Evolutionary conservation across 2,329 filamentous ascomycete genomes (phyloP), one percentile per base, ranked within the genome.

Genomic region (Salinomyces thailandicus): DNA sequence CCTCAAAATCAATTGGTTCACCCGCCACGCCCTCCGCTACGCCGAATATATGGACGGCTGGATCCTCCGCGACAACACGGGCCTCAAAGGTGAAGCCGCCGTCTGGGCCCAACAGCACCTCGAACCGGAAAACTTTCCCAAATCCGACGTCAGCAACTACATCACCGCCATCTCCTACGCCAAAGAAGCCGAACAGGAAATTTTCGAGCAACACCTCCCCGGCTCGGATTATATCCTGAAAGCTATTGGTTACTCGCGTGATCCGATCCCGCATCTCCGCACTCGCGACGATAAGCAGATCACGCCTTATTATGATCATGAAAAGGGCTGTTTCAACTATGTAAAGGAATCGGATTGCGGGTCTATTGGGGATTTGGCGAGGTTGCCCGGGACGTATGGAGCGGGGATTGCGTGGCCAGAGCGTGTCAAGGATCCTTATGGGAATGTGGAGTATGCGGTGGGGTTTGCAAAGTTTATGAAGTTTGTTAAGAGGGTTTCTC

Each of bases 381-480:
- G 55, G 17, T 53, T 77, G 14, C 67, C 65, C 2, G 72, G 73
- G 0, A 48, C 79, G 13, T 75, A 69, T 49, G 76, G 72, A 2
- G 75, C 74, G 0, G 76, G 76, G 0, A 79, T 80, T 46, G 75
- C 75, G 1, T 80, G 72, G 47, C 76, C 76, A 0, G 72, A 79
- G 50, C 61, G 64, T 16, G 73, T 78, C 5, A 66, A 66, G 6
- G 76, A 79, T 59, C 75, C 74, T 1, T 58, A 67, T 27, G 74
- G 75, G 0, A 78, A 77, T 52, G 69, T 73, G 5, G 75, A 79
- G 56, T 63, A 68, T 48, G 72, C 73, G 1, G 76, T 79, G 34
- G 76, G 76, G 0, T 69, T 79, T 50, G 76, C 65, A 51, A 79
- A 80, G 57, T 79, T 80, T 45, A 78, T 79, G 73, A 73, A 67